Percentiles rank a stretch among this genome's conserved stretches.
These are phyloP conservation scores for Polyplosphaeria fusca DNA, from an alignment of 495 filamentous ascomycete species.

Conservation along the genomic window DNA sequence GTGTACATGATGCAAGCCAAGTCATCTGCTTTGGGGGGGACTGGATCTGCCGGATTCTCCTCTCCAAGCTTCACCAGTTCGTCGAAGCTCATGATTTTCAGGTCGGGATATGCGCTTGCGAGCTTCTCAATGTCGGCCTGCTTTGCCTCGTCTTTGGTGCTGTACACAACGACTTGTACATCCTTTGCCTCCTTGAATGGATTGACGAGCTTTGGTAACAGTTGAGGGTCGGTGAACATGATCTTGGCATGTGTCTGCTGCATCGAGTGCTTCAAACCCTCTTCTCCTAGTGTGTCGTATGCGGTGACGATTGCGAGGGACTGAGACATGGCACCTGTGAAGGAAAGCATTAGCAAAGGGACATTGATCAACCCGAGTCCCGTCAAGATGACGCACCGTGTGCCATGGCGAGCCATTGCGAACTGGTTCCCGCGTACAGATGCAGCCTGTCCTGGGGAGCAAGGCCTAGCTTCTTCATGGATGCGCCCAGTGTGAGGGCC, in stretches of 20 bases:
- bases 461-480: constrained; percentile 72
- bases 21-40: constrained; percentile 78
- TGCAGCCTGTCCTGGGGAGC: constrained; percentile 71
- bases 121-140: constrained; percentile 76
- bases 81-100: constrained; percentile 79
- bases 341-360: not conserved
- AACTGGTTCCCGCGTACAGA: constrained; percentile 76
- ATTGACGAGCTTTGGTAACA: constrained; percentile 76
- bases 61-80: constrained; percentile 79
- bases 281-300: constrained; percentile 95
- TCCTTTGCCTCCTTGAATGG: constrained; percentile 76
- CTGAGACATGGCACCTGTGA: constrained; percentile 61
- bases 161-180: constrained; percentile 85
- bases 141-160: constrained; percentile 71
- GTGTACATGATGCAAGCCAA: constrained; percentile 99
- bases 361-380: not conserved
- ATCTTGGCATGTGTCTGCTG: constrained; percentile 79
- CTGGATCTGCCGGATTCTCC: constrained; percentile 75
- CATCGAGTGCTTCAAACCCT: constrained; percentile 87
- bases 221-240: constrained; percentile 85
- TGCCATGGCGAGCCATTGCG: constrained; percentile 42
- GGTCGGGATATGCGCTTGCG: constrained; percentile 63
- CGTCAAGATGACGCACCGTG: constrained; percentile 32
- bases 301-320: constrained; percentile 93
- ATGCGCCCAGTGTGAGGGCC: constrained; percentile 68